Evolutionary conservation across 352 stramenopile species (phyloP).

Genomic region (Phytophthora pisi): DNA sequence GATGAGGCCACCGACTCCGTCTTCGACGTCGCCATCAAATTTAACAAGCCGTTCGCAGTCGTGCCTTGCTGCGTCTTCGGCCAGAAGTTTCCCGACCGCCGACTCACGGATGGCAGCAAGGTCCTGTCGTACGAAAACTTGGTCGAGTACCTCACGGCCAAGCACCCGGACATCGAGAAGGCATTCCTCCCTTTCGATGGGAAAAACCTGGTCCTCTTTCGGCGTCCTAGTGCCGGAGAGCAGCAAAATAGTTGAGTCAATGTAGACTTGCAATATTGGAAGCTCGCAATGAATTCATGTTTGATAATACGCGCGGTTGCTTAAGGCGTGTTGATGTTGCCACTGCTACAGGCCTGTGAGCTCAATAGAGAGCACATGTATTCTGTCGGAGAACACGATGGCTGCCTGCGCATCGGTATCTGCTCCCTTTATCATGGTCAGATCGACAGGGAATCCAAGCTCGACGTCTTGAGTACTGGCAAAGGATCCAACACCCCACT

Average conservation of each 20-base stretch:
- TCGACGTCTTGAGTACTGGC: constrained; percentile 10
- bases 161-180: constrained; percentile 63
- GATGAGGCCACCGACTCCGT: constrained; percentile 96
- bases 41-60: constrained; percentile 94
- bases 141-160: constrained; percentile 78
- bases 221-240: constrained; percentile 19
- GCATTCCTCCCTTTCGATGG: constrained; percentile 80
- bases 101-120: constrained; percentile 43
- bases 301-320: neutral
- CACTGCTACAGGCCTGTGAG: constrained; percentile 18
- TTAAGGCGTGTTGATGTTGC: neutral
- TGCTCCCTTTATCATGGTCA: constrained; percentile 14
- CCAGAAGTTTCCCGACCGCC: constrained; percentile 86
- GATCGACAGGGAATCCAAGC: constrained; percentile 37
- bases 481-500: constrained; percentile 29
- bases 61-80: constrained; percentile 97
- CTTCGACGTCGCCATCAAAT: constrained; percentile 89
- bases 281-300: constrained; percentile 10
- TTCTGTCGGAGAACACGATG: constrained; percentile 41
- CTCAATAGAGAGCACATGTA: constrained; percentile 33
- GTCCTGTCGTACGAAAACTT: constrained; percentile 85
- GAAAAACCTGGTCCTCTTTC: constrained; percentile 86
- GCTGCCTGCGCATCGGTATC: constrained; percentile 9
- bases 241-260: neutral
- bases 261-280: constrained; percentile 4